Base-by-base conservation (phyloP, 768 basidiomycete species). In the Kwoniella heveanensis region DNA sequence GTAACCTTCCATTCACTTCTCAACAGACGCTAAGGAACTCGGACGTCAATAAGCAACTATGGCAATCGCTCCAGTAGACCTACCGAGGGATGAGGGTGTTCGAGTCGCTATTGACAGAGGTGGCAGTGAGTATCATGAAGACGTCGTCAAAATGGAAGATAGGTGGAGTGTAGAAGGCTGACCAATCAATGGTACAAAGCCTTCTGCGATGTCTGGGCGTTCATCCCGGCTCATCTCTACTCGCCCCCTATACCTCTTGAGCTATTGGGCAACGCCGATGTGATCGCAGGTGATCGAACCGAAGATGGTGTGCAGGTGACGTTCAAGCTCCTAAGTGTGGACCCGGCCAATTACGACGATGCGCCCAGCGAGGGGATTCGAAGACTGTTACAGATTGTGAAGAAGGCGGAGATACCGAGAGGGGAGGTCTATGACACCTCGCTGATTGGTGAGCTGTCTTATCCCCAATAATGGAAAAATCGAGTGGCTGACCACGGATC, bases 321-420 rank as follows among this genome's bases (percentile, higher is more conserved):
- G 19, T 71, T 77, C 65, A 77, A 77, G 69, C 86, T 97, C 0
- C 81, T 96, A 49, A 93, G 91, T 0, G 89, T 91, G 78, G 95
- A 97, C 80, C 86, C 89, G 0, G 82, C 81, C 17, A 75, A 73
- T 55, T 97, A 98, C 80, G 80, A 82, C 2, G 94, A 98, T 82
- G 94, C 94, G 0, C 94, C 95, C 0, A 95, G 92, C 52, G 69
- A 71, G 65, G 70, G 72, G 0, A 71, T 76, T 17, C 47, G 74
- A 15, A 52, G 72, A 26, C 51, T 76, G 12, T 57, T 76, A 61
- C 67, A 71, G 61, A 67, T 71, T 61, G 69, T 73, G 15, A 65
- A 65, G 30, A 53, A 60, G 19, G 46, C 37, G 46, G 15, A 22
- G 4, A 30, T 58, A 13, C 57, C 62, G 56, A 57, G 64, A 37